Conservation (phyloP, 1,139 yeast species). For the Kluyveromyces sp. region DNA sequence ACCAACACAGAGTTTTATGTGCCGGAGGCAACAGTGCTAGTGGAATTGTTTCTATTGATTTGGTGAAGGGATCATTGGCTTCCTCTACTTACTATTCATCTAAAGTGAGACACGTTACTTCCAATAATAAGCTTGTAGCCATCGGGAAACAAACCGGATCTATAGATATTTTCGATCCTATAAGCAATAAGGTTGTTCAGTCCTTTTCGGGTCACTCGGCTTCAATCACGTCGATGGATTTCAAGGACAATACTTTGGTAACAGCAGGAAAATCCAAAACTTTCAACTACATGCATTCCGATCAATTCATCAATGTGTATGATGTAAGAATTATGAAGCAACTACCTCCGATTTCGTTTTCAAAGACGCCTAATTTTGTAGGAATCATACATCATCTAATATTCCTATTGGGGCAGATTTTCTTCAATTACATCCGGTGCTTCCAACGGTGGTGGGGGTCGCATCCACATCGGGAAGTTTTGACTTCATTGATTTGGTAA, state of each 20-base stretch:
- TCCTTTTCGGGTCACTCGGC: slow-evolving; percentile 70
- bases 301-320: slow-evolving; percentile 76
- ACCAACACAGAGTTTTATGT: slow-evolving; percentile 32
- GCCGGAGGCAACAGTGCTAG: slow-evolving; percentile 40
- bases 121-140: slow-evolving; percentile 43
- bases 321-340: slow-evolving; percentile 72
- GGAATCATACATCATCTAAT: slow-evolving; percentile 35
- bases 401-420: slow-evolving; percentile 67
- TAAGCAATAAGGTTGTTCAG: slow-evolving; percentile 45
- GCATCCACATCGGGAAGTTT: slow-evolving; percentile 75
- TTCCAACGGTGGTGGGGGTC: slow-evolving; percentile 70
- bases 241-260: slow-evolving; percentile 66
- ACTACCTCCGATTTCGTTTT: slow-evolving; percentile 71
- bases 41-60: slow-evolving; percentile 50
- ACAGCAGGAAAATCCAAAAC: slow-evolving; percentile 77
- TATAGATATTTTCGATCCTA: slow-evolving; percentile 72
- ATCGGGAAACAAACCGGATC: slow-evolving; percentile 64
- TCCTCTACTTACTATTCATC: slow-evolving; percentile 35
- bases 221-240: slow-evolving; percentile 67
- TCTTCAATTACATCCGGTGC: slow-evolving; percentile 77
- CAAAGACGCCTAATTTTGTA: slow-evolving; percentile 13
- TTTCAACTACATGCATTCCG: slow-evolving; percentile 46
- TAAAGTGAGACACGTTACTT: slow-evolving; percentile 34
- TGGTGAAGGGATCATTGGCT: slow-evolving; percentile 38
- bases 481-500: slow-evolving; percentile 76